Percentiles rank a stretch among this genome's conserved stretches.
These are phyloP conservation scores for Suillus luteus DNA, from an alignment of 768 basidiomycete genomes.

Conservation along the genomic window DNA sequence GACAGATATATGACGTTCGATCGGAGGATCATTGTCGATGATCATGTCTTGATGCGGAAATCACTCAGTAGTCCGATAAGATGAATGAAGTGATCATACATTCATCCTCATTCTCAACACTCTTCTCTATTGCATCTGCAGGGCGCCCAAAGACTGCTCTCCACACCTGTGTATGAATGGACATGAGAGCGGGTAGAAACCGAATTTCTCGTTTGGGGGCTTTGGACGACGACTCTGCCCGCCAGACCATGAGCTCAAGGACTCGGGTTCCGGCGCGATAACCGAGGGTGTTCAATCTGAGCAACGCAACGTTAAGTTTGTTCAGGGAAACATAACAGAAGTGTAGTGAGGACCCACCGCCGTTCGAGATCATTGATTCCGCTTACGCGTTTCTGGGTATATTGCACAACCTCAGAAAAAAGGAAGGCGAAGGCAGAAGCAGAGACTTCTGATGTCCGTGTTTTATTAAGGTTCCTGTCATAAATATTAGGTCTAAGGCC, in stretches of 20 bases:
- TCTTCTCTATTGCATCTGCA: conserved; percentile 94
- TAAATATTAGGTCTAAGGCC: conserved; percentile 74
- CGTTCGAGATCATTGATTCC: conserved; percentile 96
- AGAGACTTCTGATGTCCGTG: conserved; percentile 81
- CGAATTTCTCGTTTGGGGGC: conserved; percentile 92
- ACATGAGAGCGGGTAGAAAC: conserved; percentile 89
- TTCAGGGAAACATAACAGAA: background rate
- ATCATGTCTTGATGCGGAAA: conserved; percentile 77
- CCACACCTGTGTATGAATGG: conserved; percentile 95
- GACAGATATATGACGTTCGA: conserved; percentile 91
- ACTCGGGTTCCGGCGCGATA: conserved; percentile 90
- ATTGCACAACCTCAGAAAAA: conserved; percentile 92
- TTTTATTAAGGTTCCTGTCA: conserved; percentile 88
- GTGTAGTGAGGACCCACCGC: conserved; percentile 51
- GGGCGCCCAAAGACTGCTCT: conserved; percentile 90
- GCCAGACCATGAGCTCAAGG: conserved; percentile 84
- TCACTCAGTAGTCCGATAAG: conserved; percentile 12
- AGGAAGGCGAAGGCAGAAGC: conserved; percentile 85
- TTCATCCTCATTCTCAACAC: conserved; percentile 95
- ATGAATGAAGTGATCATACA: conserved; percentile 48
- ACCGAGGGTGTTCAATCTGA: conserved; percentile 87
- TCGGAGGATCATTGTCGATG: conserved; percentile 91
- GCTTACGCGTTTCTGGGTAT: conserved; percentile 92
- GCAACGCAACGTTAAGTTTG: background rate
- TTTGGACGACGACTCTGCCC: conserved; percentile 74